Base-by-base conservation (phyloP, 2,329 filamentous ascomycete genomes). In the Peltaster fructicola region DNA sequence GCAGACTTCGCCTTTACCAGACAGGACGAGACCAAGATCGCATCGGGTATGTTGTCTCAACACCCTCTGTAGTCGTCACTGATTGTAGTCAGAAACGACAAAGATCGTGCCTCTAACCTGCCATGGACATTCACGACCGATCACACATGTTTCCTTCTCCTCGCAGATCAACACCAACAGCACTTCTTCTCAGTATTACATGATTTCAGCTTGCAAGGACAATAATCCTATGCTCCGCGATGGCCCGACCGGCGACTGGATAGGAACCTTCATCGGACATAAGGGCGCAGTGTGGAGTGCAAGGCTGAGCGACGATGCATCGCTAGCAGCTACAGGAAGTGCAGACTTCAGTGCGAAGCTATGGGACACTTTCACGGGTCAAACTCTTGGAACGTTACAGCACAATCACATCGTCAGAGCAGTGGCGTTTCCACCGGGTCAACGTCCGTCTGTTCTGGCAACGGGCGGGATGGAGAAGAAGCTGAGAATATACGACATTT, bases 231-330 rank as follows among this genome's bases (percentile, higher is more conserved):
- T 95, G 84, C 75, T 98, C 40, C 79, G 88, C 37, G 81, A 95
- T 56, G 88, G 88, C 34, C 68, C 90, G 33, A 98, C 85, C 23
- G 88, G 88, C 30, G 84, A 93, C 52, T 93, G 84, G 78, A 95
- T 95, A 40, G 88, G 88, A 23, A 95, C 88, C 17, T 95, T 95
- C 49, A 75, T 98, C 43, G 88, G 88, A 19, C 88, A 98, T 60
- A 95, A 98, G 56, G 88, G 88, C 34, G 88, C 88, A 17, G 85
- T 95, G 31, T 98, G 88, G 82, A 84, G 93, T 57, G 80, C 84
- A 26, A 71, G 84, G 40, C 64, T 98, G 17, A 92, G 82, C 26
- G 73, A 79, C 11, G 82, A 95, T 54, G 80, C 82, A 20, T 72
- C 70, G 14, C 73, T 82, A 23, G 85, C 88, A 29, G 88, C 84